These are phyloP conservation scores for Panaeolus papilionaceus DNA, from an alignment of 768 basidiomycete genomes.

Conservation along the genomic window DNA sequence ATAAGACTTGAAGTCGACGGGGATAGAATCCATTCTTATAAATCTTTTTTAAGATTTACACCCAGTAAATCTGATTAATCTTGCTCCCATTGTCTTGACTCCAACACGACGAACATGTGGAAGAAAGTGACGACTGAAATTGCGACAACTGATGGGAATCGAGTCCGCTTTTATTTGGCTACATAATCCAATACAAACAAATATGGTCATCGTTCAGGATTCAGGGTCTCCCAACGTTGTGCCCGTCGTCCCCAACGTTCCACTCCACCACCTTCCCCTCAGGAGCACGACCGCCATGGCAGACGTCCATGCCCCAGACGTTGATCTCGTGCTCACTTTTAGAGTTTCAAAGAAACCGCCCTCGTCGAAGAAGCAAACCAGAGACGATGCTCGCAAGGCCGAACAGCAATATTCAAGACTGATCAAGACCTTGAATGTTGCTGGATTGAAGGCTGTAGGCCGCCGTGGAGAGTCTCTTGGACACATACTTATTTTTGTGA, in stretches of 20 bases:
- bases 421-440: conserved; percentile 61
- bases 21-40: background rate
- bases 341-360: conserved; percentile 55
- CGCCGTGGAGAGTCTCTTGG: conserved; percentile 79
- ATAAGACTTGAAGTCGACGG: background rate
- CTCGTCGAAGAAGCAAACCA: conserved; percentile 65
- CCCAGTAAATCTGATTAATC: background rate
- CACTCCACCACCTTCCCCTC: conserved; percentile 1
- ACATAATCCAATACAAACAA: background rate
- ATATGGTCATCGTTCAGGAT: conserved; percentile 4
- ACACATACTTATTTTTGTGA: conserved; percentile 78
- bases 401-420: conserved; percentile 74
- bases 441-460: conserved; percentile 75
- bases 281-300: conserved; percentile 24
- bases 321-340: conserved; percentile 80
- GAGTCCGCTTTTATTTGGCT: conserved; percentile 2
- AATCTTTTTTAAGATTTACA: background rate
- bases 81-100: background rate
- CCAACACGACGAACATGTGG: background rate
- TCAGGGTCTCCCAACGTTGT: conserved; percentile 11
- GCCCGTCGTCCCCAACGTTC: conserved; percentile 11
- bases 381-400: conserved; percentile 67
- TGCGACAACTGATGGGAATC: background rate
- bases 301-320: conserved; percentile 46
- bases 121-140: background rate